These are phyloP conservation scores for Dillenia suffruticosa DNA, from an alignment of 164 flowering plant species.

Conservation along the genomic window DNA sequence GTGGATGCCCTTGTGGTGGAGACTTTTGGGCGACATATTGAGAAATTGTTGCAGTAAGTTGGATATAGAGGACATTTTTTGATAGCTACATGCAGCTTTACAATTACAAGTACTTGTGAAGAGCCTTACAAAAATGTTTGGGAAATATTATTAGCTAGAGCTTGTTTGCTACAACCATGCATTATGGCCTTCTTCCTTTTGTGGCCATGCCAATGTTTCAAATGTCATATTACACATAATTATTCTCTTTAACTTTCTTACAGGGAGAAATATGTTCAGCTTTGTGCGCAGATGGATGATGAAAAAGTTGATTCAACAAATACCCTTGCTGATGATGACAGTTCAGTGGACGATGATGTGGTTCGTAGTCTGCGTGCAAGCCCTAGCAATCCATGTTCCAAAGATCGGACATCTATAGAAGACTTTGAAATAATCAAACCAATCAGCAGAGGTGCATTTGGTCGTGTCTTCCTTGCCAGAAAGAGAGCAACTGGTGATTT, in stretches of 20 bases:
- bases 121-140: no score
- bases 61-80: no score
- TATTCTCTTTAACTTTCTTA: conserved; percentile 6
- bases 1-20: conserved; percentile 92
- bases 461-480: conserved; percentile 92
- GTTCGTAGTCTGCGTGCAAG: conserved; percentile 73
- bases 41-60: conserved; percentile 88
- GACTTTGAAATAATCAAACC: conserved; percentile 98
- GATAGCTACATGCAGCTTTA: no score
- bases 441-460: conserved; percentile 97
- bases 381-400: conserved; percentile 60
- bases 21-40: conserved; percentile 95
- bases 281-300: conserved; percentile 87
- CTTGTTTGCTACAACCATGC: no score
- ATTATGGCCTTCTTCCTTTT: no score
- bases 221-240: neutral
- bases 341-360: conserved; percentile 68
- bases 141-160: no score
- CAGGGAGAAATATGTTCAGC: conserved; percentile 87
- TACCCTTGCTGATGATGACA: conserved; percentile 66
- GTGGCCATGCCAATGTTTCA: no score
- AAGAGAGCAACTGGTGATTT: conserved; percentile 96
- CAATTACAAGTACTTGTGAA: no score
- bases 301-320: conserved; percentile 57
- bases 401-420: conserved; percentile 92